phyloP scores from a whole-genome alignment of 345 rosid genomes.

The Murraya paniculata region DNA sequence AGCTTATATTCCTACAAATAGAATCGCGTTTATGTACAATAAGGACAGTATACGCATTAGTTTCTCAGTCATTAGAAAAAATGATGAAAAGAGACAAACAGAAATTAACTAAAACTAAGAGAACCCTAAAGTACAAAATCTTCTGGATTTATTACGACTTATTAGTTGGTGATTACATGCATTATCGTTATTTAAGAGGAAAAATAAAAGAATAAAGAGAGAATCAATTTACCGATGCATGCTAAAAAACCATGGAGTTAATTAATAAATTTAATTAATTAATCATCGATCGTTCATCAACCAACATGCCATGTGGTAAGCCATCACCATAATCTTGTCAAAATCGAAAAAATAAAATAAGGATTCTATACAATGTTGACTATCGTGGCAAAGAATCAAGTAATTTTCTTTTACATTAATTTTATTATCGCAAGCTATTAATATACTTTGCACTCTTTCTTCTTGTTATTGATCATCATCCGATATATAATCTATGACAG shows the following conservation, averaged over 20 bases:
- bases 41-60: neutral
- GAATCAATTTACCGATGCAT: neutral
- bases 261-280: neutral
- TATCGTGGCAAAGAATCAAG: neutral
- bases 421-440: too few relatives aligned
- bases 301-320: constrained; percentile 11
- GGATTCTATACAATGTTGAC: neutral
- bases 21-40: neutral
- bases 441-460: neutral
- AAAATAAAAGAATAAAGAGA: neutral
- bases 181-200: too few relatives aligned
- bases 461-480: neutral
- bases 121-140: neutral
- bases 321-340: constrained; percentile 9
- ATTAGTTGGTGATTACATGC: too few relatives aligned
- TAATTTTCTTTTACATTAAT: neutral
- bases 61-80: neutral
- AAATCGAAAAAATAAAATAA: neutral
- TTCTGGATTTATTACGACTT: neutral
- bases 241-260: constrained; percentile 1
- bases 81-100: neutral
- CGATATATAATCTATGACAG: neutral
- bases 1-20: neutral
- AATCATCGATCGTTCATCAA: neutral
- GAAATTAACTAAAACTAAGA: neutral